Evolutionary conservation across 2,329 filamentous ascomycete species (phyloP).

Genomic region (Sporothrix euskadiensis): DNA sequence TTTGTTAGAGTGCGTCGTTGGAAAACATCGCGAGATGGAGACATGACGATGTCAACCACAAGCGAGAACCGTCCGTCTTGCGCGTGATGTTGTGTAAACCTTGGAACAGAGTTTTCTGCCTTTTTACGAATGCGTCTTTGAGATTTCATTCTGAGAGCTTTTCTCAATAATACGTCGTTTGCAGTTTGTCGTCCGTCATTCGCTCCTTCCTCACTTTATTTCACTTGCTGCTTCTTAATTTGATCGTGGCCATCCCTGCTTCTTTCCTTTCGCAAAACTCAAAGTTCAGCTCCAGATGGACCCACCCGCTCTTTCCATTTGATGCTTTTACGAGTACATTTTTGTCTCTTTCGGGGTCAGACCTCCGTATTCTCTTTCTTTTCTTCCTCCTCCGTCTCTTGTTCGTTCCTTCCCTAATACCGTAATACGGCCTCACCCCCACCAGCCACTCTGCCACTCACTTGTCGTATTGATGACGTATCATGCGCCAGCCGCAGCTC

Average conservation of each 20-base stretch:
- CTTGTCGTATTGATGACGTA: constrained; percentile 19
- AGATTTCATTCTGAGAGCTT: neutral
- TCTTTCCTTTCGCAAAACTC: neutral
- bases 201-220: constrained; percentile 6
- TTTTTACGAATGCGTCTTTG: neutral
- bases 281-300: neutral
- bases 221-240: neutral
- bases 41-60: neutral
- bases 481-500: neutral
- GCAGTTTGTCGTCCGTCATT: neutral
- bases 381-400: neutral
- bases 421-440: neutral
- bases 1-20: neutral
- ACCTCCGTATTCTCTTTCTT: neutral
- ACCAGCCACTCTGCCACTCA: constrained; percentile 3
- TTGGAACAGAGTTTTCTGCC: neutral
- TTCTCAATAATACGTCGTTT: neutral
- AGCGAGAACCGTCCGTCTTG: neutral
- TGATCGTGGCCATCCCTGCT: constrained; percentile 1
- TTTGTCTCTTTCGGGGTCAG: neutral
- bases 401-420: neutral
- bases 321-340: neutral
- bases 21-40: neutral
- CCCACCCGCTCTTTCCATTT: constrained; percentile 3
- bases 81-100: constrained; percentile 8